These are phyloP conservation scores for Heliocybe sulcata DNA, from an alignment of 1,284 basidiomycete genomes.

Conservation along the genomic window DNA sequence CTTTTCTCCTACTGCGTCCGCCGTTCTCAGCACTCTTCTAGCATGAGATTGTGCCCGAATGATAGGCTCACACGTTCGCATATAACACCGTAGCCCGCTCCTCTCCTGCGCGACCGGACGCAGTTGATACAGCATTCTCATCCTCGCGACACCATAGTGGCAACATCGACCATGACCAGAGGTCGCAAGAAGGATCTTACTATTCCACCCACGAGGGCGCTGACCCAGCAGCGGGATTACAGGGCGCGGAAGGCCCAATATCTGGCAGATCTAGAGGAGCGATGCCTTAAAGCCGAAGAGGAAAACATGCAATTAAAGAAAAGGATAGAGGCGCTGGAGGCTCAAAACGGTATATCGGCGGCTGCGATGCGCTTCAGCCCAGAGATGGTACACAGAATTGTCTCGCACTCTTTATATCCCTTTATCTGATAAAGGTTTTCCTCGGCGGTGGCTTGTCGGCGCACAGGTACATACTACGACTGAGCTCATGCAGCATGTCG, in stretches of 20 bases:
- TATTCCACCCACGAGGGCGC: conserved; percentile 34
- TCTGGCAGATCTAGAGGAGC: conserved; percentile 46
- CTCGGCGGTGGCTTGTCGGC: conserved; percentile 13
- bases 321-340: conserved; percentile 31
- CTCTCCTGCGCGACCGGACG: conserved; percentile 5
- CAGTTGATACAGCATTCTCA: conserved; percentile 14
- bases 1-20: not conserved
- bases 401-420: too few species aligned
- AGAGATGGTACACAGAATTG: not conserved
- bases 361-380: conserved; percentile 18
- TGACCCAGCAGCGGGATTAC: conserved; percentile 51
- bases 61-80: not conserved
- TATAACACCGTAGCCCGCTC: not conserved
- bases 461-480: conserved; percentile 39
- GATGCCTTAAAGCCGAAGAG: conserved; percentile 41
- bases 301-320: conserved; percentile 43
- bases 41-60: not conserved
- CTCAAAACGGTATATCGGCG: conserved; percentile 18
- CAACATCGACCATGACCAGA: conserved; percentile 40
- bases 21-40: not conserved
- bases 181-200: conserved; percentile 58
- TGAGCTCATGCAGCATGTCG: conserved; percentile 42
- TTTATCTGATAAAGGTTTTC: too few species aligned
- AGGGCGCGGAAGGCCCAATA: conserved; percentile 53
- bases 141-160: not conserved